Evolutionary conservation across 2,329 filamentous ascomycete species (phyloP).

Genomic region (Byssoonygena ceratinophila): DNA sequence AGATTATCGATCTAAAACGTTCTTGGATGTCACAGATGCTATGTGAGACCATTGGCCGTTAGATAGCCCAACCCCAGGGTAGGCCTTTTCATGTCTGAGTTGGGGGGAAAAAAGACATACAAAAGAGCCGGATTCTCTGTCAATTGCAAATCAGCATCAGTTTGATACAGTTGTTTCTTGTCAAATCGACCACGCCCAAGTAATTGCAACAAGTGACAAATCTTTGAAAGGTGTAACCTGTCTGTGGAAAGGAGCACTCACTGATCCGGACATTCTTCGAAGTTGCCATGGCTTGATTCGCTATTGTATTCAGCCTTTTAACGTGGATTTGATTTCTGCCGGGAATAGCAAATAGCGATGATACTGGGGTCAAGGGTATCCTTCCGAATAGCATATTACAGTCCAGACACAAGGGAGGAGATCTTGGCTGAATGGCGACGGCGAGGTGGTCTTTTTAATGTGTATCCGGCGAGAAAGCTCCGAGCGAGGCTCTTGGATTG

Average conservation of each 20-base stretch:
- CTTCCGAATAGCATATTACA: constrained; percentile 2
- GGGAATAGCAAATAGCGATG: not conserved
- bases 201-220: not conserved
- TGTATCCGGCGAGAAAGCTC: not conserved
- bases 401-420: not conserved
- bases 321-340: not conserved
- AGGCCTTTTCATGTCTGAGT: not conserved
- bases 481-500: not conserved
- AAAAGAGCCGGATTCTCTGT: constrained; percentile 40
- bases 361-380: not conserved
- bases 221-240: too few relatives aligned
- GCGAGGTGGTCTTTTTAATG: not conserved
- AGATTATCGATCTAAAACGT: constrained; percentile 73
- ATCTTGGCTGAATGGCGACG: not conserved
- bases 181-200: not conserved
- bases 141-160: constrained; percentile 13
- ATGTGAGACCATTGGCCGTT: not conserved
- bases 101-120: constrained; percentile 23
- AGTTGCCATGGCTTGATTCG: not conserved
- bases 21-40: constrained; percentile 95
- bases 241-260: not conserved
- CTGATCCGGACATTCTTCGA: constrained; percentile 7
- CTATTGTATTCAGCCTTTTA: not conserved
- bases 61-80: not conserved
- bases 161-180: not conserved